Evolutionary conservation across 2,329 filamentous ascomycete species (phyloP), one percentile per base, ranked within the genome.

Genomic region (Botryotinia globosa): DNA sequence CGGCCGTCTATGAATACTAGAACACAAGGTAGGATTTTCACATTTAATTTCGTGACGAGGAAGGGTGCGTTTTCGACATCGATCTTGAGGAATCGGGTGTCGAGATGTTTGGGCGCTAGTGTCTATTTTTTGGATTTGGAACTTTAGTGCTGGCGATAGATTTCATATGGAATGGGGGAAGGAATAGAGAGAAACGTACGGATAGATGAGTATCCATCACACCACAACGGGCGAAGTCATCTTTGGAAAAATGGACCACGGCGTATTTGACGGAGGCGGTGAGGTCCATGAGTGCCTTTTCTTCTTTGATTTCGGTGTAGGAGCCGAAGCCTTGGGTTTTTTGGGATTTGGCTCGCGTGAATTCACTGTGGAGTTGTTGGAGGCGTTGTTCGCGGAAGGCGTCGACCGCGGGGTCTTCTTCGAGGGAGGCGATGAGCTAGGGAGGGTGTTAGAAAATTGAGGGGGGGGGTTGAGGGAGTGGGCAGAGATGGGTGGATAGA

Each of bases 31-130:
- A 89, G 80, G 4, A 89, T 86, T 76, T 88, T 84, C 29, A 89
- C 82, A 54, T 86, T 87, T 44, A 89, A 80, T 77, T 87, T 88
- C 5, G 86, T 85, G 39, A 89, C 87, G 69, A 89, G 80, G 74
- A 89, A 89, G 1, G 87, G 87, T 9, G 86, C 86, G 73, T 89
- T 88, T 72, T 88, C 87, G 48, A 89, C 87, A 74, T 87, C 86
- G 78, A 89, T 88, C 74, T 83, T 85, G 29, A 89, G 80, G 71
- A 89, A 86, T 29, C 87, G 82, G 4, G 87, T 88, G 76, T 89
- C 87, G 74, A 87, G 87, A 77, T 89, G 87, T 73, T 86, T 87
- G 29, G 83, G 83, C 1, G 87, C 87, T 58, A 89, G 81, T 18
- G 81, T 78, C 83, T 85, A 39, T 22, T 62, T 18, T 39, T 39